Base-by-base conservation (phyloP, 441 rosid genomes). In the Codiaeum variegatum region DNA sequence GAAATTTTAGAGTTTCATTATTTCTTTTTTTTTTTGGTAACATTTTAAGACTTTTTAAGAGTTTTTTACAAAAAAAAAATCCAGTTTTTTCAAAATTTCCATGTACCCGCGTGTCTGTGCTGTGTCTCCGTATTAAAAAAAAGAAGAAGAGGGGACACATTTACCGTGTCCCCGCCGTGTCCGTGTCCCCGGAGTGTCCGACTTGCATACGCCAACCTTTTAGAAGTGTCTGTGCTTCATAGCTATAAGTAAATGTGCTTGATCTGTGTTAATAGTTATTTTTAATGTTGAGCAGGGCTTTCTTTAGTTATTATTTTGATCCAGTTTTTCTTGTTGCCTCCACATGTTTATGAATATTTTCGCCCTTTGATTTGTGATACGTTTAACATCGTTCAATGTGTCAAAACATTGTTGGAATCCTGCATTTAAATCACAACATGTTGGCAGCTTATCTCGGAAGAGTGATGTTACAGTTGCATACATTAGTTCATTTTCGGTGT, bases 341-440 rank as follows among this genome's bases (percentile, higher is more conserved):
- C 16, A 28, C 44, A 34, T 3, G 23, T 18, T 34, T 58, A 36
- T 38, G 21, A 28, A 71, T 49, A 26, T 59, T 69, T 66, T 52
- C 18, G 64, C 42, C 44, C 18, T 58, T 66, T 52, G 36, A 28
- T 61, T 74, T 32, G 16, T 28, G 26, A 10, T 34, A 44, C 11
- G 12, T 76, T 56, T 42, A 12, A 34, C 7, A 26, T 38, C 54
- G 13, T 34, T n/a, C 62, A 29, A 16, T 66, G 61, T 21, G 36
- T 70, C 21, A 32, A 40, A 19, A 70, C 49, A 42, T 21, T n/a
- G 19, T 70, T 65, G 61, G 65, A 29, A 46, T 63, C 32, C 11
- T 11, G 38, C 59, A 38, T 16, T 66, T 55, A 15, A 16, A 56
- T 19, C 18, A 26, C 59, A 31, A 58, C 59, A 26, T 28, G 40